Evolutionary conservation across 495 filamentous ascomycete genomes (phyloP).

Genomic region (Penicillium pancosmium): DNA sequence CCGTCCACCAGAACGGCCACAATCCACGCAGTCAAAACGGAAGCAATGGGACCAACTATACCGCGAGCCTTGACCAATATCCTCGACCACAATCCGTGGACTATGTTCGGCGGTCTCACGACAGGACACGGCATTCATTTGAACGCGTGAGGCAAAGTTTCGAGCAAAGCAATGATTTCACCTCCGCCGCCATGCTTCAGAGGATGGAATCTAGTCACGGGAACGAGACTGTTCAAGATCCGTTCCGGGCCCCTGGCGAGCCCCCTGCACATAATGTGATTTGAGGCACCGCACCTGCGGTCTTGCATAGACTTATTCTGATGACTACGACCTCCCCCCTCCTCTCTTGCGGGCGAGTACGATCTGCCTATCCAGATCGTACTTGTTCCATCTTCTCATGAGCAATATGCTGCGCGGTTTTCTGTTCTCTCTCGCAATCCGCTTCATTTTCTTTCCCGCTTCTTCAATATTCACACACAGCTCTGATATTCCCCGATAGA

Average conservation of each 20-base stretch:
- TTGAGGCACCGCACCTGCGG: constrained; percentile 22
- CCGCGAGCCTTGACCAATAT: constrained; percentile 59
- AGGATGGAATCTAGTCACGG: constrained; percentile 78
- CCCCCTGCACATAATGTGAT: constrained; percentile 35
- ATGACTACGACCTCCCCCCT: constrained; percentile 33
- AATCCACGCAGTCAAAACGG: constrained; percentile 86
- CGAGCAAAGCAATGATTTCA: constrained; percentile 87
- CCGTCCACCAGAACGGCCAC: constrained; percentile 75
- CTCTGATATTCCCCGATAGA: constrained; percentile 51
- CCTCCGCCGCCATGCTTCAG: constrained; percentile 79
- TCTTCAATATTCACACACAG: constrained; percentile 25
- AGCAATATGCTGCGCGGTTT: constrained; percentile 37
- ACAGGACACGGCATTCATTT: constrained; percentile 65
- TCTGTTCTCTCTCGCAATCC: constrained; percentile 11
- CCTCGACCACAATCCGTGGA: constrained; percentile 58
- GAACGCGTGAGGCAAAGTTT: constrained; percentile 66
- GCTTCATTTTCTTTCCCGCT: constrained; percentile 9
- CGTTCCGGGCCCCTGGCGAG: constrained; percentile 42
- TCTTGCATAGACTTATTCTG: constrained; percentile 36
- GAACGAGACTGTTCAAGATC: constrained; percentile 30
- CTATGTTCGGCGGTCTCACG: constrained; percentile 74
- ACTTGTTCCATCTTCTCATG: constrained; percentile 31
- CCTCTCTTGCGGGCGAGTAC: constrained; percentile 13
- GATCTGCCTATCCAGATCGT: constrained; percentile 25
- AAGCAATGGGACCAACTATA: constrained; percentile 93